Evolutionary conservation across 2,329 filamentous ascomycete species (phyloP), one percentile per base, ranked within the genome.

Genomic region (Mycosphaerelloides madeirae): DNA sequence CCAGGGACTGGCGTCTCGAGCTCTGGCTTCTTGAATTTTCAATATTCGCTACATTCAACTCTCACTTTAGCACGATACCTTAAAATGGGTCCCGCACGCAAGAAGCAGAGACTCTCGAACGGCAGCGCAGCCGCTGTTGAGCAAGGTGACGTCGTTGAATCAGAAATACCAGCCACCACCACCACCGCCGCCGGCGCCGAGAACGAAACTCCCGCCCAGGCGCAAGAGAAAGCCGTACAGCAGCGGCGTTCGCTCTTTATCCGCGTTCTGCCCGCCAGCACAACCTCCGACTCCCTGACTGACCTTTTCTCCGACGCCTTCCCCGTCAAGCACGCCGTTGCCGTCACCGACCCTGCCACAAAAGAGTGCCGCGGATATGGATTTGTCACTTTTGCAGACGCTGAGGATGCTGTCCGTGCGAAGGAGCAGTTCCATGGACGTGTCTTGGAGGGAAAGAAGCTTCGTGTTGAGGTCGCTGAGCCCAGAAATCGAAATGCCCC

Each of bases 351-450:
- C 64, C 81, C 85, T 13, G 76, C 82, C 53, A 95, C 90, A 2
- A 95, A 95, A 62, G 74, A 83, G 56, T 96, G 88, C 12, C 85
- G 87, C 63, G 91, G 93, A 14, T 98, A 89, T 66, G 93, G 93
- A 41, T 98, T 98, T 68, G 91, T 98, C 45, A 97, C 93, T 2
- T 93, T 98, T 60, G 87, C 90, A 57, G 93, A 98, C 63, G 79
- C 85, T 22, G 90, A 96, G 54, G 93, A 98, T 72, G 90, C 91
- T 11, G 73, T 83, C 53, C 79, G 83, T 52, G 94, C 93, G 14
- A 79, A 86, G 62, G 79, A 84, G 45, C 85, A 94, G 64, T 79
- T 96, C 61, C 81, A 95, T 66, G 86, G 87, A 50, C 76, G 84
- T 35, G 71, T 80, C 19, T 79, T 95, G 57, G 80, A 89, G 38